Base-by-base conservation (phyloP, 257 asterid species). In the Gynochthodes officinalis region DNA sequence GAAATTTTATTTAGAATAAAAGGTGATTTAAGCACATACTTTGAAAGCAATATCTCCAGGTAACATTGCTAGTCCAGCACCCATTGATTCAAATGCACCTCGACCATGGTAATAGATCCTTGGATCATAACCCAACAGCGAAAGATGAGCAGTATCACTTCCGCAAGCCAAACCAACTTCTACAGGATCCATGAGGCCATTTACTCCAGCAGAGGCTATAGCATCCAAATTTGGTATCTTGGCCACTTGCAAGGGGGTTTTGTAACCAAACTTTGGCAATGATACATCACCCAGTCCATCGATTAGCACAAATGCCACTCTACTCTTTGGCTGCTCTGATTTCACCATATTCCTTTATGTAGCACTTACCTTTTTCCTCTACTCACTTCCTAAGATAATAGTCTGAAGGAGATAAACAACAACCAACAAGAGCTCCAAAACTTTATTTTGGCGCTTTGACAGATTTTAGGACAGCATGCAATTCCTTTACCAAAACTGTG, bases 21-120 rank as follows among this genome's bases (percentile, higher is more conserved):
- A 58, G 50, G n/a, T 8, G 21, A 27, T 43, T 37, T 61, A 69
- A 58, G 64, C 37, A 44, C 84, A 7, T 83, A 95, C 99, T 67
- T 95, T 95, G 73, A 95, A 95, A 23, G 99, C 99, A 42, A 92
- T 95, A 79, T 92, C 98, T 50, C 99, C 99, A 0, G 98, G 97
- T 40, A 90, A 86, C 99, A 95, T 95, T 32, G 93, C 98, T 49
- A 95, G 77, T 33, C 99, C 99, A 33, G 98, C 95, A 46, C 99
- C 99, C 99, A 95, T 95, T 2, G 99, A 95, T 66, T 95, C 98
- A 71, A 95, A 95, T 32, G 99, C 98, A 70, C 99, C 99, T 57
- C 99, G 89, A 40, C 99, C 99, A 42, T 97, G 96, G 75, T 95
- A 95, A 80, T 89, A 95, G 35, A 86, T 83, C 73, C 97, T 78